phyloP scores from a whole-genome alignment of 73 alveolate genomes.

The Uronychia binucleata region DNA sequence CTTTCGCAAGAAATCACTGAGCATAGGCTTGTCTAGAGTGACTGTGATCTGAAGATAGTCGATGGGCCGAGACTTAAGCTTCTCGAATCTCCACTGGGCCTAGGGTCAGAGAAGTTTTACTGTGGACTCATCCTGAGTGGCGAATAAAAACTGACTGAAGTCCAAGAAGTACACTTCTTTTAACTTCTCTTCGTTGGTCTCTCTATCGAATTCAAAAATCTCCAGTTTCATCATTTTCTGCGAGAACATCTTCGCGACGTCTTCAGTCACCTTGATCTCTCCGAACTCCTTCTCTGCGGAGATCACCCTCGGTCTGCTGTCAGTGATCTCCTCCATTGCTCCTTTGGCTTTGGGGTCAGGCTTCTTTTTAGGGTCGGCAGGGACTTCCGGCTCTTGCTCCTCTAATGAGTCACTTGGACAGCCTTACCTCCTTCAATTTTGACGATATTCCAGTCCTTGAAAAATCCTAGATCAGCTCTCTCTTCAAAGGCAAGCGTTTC shows the following conservation, averaged over 20 bases:
- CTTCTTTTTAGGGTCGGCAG: conserved; percentile 27
- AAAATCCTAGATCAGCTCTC: conserved; percentile 47
- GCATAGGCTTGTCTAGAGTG: conserved; percentile 25
- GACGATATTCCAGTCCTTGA: conserved; percentile 61
- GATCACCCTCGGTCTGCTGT: conserved; percentile 49
- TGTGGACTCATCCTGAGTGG: neutral
- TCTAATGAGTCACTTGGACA: conserved; percentile 16
- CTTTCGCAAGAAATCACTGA: conserved; percentile 48
- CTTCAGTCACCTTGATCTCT: conserved; percentile 52
- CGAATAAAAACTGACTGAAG: conserved; percentile 37
- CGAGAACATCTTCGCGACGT: conserved; percentile 57
- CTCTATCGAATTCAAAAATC: conserved; percentile 47
- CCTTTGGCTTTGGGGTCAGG: conserved; percentile 55
- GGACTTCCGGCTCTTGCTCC: conserved; percentile 19
- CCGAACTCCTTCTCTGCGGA: conserved; percentile 35
- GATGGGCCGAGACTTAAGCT: conserved; percentile 31
- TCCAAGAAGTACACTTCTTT: conserved; percentile 35
- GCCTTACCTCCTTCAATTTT: conserved; percentile 61
- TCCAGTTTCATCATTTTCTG: conserved; percentile 36
- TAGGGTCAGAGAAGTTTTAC: neutral
- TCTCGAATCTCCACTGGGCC: conserved; percentile 47
- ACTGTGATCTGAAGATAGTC: conserved; percentile 44
- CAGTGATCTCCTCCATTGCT: conserved; percentile 62
- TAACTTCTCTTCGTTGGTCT: conserved; percentile 46
- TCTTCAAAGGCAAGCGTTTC: conserved; percentile 23